Evolutionary conservation across 1,139 yeast genomes (phyloP), one percentile per base, ranked within the genome.

Genomic region (Blastobotrys capitulatus): DNA sequence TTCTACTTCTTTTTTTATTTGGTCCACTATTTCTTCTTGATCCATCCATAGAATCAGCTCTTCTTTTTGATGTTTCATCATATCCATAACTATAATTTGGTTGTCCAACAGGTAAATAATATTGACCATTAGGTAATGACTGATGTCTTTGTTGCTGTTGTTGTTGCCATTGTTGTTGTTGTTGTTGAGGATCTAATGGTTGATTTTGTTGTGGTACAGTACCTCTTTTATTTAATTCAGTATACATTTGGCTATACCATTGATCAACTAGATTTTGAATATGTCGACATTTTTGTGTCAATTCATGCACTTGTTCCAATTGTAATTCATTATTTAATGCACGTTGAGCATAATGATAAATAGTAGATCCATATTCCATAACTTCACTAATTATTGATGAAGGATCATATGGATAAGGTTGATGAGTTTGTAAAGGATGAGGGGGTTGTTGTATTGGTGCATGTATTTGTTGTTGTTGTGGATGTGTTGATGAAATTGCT

Each of bases 1-100:
- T 47, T 26, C 51, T 46, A 19, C 48, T 22, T 20, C 55, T 44
- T 29, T 49, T 51, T 42, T 47, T 49, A n/a, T n/a, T 7, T 26
- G 10, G 32, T 16, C 36, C 25, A 7, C 53, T 25, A 18, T 45
- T 46, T 12, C 26, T 41, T 16, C 19, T 18, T n/a, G n/a, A 5
- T 6, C 29, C 38, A 22, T 22, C 32, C 9, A 38, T 38, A 4
- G 42, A 39, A 6, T 39, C 40, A 3, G 22, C 40, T 9, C 22
- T 13, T 22, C 25, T 35, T 34, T 35, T 18, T 6, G 19, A 8
- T 16, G 16, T 36, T 16, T 16, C 35, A 27, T 7, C 8, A 20
- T 2, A 19, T 7, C 6, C n/a, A 37, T 18, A 15, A 18, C 43
- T n/a, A 32, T 20, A 36, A 18, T 10, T 34, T 9, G 25, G 12